Evolutionary conservation across 1,284 basidiomycete genomes (phyloP), one percentile per base, ranked within the genome.

Genomic region (Ustilago bromivora): DNA sequence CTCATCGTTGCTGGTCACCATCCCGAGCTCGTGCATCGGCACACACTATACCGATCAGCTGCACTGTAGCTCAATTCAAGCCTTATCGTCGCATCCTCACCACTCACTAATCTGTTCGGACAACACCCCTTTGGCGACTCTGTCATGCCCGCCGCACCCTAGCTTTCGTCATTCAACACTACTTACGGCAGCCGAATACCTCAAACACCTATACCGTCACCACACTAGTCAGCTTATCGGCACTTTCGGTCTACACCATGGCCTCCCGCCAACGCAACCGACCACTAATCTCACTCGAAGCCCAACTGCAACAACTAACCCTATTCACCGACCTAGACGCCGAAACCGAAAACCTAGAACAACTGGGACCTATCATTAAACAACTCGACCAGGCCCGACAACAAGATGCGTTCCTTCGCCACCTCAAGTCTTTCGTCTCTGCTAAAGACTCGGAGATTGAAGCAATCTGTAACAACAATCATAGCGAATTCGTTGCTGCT

Each of bases 381-480:
- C 79, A 74, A 79, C 95, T 99, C 77, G 93, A 98, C 88, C 90
- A 92, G 80, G 94, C 92, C 75, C 89, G 92, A 55, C 94, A 96
- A 82, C 95, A 98, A 83, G 95, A 98, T 71, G 90, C 92, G 13
- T 99, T 96, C 87, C 90, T 99, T 40, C 91, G 92, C 53, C 94
- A 92, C 49, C 89, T 98, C 57, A 92, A 94, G 80, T 89, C 89
- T 19, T 93, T 98, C 81, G 93, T 98, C 57, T 91, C 93, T 82
- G 91, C 94, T 76, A 98, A 98, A 88, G 97, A 99, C 85, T 89
- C 90, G 66, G 96, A 99, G 87, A 99, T 99, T 84, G 94, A 98
- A 88, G 91, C 90, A 69, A 95, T 98, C 87, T 99, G 97, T 87
- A 91, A 92, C 67, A 92, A 93, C 80, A 98, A 98, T 87, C 98